A percentile compares a stretch with the other conserved stretches of the same genome.
Conservation (phyloP, 768 basidiomycete genomes). For the Daedaleopsis nitida region DNA sequence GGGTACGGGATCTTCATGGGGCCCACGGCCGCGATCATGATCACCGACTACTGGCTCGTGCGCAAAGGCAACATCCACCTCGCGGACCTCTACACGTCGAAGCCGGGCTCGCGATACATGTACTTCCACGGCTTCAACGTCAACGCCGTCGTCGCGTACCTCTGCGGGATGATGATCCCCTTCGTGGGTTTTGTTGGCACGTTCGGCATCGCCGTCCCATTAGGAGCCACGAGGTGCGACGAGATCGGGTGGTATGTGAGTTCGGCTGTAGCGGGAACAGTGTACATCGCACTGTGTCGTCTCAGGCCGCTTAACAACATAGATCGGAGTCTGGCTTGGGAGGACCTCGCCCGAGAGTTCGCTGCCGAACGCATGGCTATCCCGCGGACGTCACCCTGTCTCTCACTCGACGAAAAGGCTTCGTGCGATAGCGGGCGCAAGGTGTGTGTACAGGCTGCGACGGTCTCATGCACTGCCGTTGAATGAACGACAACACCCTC, state of each 20-base stretch:
- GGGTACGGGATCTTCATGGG: slow-evolving; percentile 26
- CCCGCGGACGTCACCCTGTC: neutral
- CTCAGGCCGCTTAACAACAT: slow-evolving; percentile 12
- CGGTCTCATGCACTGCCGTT: too few species aligned
- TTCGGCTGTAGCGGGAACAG: slow-evolving; percentile 14
- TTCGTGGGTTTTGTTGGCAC: slow-evolving; percentile 22
- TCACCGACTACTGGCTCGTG: slow-evolving; percentile 24
- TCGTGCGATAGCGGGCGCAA: neutral
- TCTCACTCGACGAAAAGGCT: neutral
- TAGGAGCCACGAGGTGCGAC: slow-evolving; percentile 14
- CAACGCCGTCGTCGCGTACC: slow-evolving; percentile 19
- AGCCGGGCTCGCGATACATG: slow-evolving; percentile 17
- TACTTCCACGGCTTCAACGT: slow-evolving; percentile 22
- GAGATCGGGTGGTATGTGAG: slow-evolving; percentile 22
- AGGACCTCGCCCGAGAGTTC: slow-evolving; percentile 14
- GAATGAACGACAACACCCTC: too few species aligned
- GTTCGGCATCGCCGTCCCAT: slow-evolving; percentile 19
- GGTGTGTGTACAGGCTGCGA: too few species aligned
- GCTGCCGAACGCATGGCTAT: neutral
- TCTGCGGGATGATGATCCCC: slow-evolving; percentile 21
- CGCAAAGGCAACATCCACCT: slow-evolving; percentile 19
- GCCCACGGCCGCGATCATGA: slow-evolving; percentile 23
- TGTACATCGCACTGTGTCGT: slow-evolving; percentile 17
- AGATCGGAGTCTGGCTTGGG: slow-evolving; percentile 12
- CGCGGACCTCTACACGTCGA: slow-evolving; percentile 17